These are phyloP conservation scores for Sporothrix globosa DNA, from an alignment of 2,329 filamentous ascomycete genomes.

Conservation along the genomic window DNA sequence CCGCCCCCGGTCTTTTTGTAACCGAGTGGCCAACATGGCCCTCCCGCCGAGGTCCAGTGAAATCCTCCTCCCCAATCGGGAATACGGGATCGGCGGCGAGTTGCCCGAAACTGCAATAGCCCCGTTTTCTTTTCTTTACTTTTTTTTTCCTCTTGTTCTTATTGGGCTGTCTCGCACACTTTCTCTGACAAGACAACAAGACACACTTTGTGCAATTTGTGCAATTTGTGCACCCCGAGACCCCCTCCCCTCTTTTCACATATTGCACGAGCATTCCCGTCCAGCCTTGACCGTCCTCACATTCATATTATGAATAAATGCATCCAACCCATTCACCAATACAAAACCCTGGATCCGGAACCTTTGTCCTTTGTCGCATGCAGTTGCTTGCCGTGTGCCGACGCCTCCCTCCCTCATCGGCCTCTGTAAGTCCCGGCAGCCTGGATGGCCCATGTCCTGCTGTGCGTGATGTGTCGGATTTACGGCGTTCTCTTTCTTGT, in stretches of 20 bases:
- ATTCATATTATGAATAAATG: too few relatives aligned
- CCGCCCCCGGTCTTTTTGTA: too few relatives aligned
- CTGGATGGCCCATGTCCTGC: conserved; percentile 11
- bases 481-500: background rate
- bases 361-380: background rate
- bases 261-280: background rate
- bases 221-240: background rate
- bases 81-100: conserved; percentile 24
- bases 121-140: conserved; percentile 1
- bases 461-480: background rate
- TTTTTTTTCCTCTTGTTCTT: background rate
- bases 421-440: conserved; percentile 17
- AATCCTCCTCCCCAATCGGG: conserved; percentile 24
- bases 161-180: background rate
- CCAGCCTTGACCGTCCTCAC: too few relatives aligned
- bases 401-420: conserved; percentile 9
- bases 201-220: too few relatives aligned
- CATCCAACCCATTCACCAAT: too few relatives aligned
- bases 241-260: background rate
- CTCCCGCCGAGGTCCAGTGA: background rate
- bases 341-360: too few relatives aligned
- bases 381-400: conserved; percentile 13
- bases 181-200: background rate
- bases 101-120: conserved; percentile 15
- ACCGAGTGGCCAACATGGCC: too few relatives aligned